Conservation (phyloP, 2,329 filamentous ascomycete species). For the Myriosclerotinia duriaeana region DNA sequence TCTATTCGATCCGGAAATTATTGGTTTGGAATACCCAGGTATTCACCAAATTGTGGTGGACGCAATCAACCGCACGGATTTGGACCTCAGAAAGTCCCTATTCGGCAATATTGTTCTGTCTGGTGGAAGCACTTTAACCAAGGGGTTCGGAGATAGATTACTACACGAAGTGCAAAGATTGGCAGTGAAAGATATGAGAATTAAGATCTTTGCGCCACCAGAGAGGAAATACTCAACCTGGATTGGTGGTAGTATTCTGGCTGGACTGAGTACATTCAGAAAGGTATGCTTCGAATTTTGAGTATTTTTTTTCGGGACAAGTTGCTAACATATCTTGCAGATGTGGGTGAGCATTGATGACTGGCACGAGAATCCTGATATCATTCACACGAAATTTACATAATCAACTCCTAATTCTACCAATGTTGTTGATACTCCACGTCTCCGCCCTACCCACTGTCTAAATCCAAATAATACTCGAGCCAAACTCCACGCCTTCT, state of each 20-base stretch:
- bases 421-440: neutral
- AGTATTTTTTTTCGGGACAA: constrained; percentile 21
- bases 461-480: constrained; percentile 6
- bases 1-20: constrained; percentile 94
- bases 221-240: constrained; percentile 98
- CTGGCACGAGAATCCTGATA: constrained; percentile 99
- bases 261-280: constrained; percentile 94
- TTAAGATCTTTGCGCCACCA: constrained; percentile 97
- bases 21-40: constrained; percentile 93
- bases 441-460: neutral
- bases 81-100: constrained; percentile 89
- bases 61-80: constrained; percentile 89
- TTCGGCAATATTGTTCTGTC: constrained; percentile 98
- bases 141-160: constrained; percentile 91
- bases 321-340: constrained; percentile 48
- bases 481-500: neutral
- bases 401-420: constrained; percentile 43
- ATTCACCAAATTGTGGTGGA: constrained; percentile 98
- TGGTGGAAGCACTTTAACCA: constrained; percentile 92
- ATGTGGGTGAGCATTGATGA: constrained; percentile 99
- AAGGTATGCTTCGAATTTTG: constrained; percentile 62
- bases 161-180: constrained; percentile 88
- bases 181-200: constrained; percentile 98
- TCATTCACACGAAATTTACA: constrained; percentile 97
- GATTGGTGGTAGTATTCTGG: constrained; percentile 97